These are phyloP conservation scores for Artemisia argyi DNA, from an alignment of 129 eudicot genomes.

Conservation along the genomic window DNA sequence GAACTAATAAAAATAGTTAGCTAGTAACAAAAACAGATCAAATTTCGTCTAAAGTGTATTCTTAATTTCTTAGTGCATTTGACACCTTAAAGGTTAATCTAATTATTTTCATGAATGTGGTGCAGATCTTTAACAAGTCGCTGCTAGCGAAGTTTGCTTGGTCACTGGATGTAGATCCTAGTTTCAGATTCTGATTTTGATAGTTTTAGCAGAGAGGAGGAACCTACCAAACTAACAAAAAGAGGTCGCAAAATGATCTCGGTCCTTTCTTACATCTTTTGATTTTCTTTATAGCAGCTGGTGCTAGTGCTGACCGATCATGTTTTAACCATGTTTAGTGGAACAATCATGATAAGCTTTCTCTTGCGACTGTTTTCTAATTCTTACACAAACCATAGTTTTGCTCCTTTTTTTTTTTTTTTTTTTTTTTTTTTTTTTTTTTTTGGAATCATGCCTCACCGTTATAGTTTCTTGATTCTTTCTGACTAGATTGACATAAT, in stretches of 20 bases:
- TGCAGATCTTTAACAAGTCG: conserved; percentile 94
- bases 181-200: conserved; percentile 75
- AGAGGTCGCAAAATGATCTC: conserved; percentile 1
- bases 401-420: neutral
- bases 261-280: conserved; percentile 29
- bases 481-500: no score
- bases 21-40: no score
- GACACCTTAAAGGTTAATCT: no score
- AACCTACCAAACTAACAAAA: conserved; percentile 23
- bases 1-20: no score
- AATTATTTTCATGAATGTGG: neutral
- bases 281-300: conserved; percentile 3
- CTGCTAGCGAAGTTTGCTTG: conserved; percentile 89
- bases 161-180: conserved; percentile 94
- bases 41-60: neutral
- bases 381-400: neutral
- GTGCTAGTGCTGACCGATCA: conserved; percentile 16
- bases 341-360: conserved; percentile 24
- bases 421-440: neutral
- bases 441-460: neutral
- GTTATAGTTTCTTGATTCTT: no score
- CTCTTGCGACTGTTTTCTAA: neutral
- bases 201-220: conserved; percentile 27
- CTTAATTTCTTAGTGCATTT: no score
- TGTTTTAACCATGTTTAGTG: conserved; percentile 28